Base-by-base conservation (phyloP, 371 early-diverging fungal genomes). In the Catenaria anguillulae region DNA sequence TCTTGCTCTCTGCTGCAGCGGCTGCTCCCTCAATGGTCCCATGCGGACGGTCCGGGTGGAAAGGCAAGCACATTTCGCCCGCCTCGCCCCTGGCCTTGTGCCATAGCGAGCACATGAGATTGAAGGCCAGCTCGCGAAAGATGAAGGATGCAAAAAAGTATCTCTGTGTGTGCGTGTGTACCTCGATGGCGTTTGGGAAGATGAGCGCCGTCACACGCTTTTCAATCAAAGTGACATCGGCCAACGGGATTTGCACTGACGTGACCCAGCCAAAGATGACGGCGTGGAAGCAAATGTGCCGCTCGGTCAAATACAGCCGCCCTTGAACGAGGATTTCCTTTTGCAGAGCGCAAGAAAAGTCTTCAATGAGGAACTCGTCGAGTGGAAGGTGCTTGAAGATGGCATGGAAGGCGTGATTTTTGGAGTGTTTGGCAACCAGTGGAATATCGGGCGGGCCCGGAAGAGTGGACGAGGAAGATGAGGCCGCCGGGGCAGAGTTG, bases 191-290 rank as follows among this genome's bases (percentile, higher is more conserved):
- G 67, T 89, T 90, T 37, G 92, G 92, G 60, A 91, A 87, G 64
- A 87, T 84, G 56, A 81, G 82, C 45, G 86, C 92, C 4, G 84
- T 88, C 67, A 82, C 74, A 43, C 79, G 74, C 65, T 88, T 86
- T 46, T 88, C 88, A 55, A 96, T 88, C 0, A 82, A 74, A 35
- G 85, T 81, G 37, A 96, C 84, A 66, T 92, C 89, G 35, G 79
- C 77, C 65, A 92, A 84, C 2, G 84, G 81, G 60, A 94, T 86
- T 1, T 89, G 68, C 77, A 88, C 84, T 65, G 85, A 85, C 31
- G 88, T 93, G 40, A 94, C 83, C 86, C 92, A 94, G n/a, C 97
- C 93, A 71, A 95, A 87, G 61, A 95, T 93, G 68, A 91, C 93
- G 62, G 95, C 88, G 68, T 94, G 83, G 68, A 96, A 96, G 71